phyloP scores from a whole-genome alignment of 2,329 filamentous ascomycete genomes.

The Colletotrichum ledebouriae region DNA sequence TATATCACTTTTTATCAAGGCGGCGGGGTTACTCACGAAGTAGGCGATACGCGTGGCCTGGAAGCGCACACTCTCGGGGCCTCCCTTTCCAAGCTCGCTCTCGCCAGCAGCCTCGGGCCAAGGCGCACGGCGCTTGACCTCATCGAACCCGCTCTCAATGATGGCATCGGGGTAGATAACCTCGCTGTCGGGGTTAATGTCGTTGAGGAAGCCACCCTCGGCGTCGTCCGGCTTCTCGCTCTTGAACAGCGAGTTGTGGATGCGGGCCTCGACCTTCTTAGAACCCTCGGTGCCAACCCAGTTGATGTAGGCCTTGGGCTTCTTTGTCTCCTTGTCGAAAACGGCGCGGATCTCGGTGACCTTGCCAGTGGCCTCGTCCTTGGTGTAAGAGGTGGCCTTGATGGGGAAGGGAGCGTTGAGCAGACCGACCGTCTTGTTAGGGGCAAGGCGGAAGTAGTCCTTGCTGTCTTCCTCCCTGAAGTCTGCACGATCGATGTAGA shows the following conservation, averaged over 20 bases:
- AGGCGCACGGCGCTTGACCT: constrained; percentile 79
- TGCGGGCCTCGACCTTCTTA: constrained; percentile 78
- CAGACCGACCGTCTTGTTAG: constrained; percentile 81
- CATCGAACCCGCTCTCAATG: constrained; percentile 86
- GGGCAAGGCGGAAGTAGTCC: constrained; percentile 85
- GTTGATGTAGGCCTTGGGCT: constrained; percentile 88
- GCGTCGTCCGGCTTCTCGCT: constrained; percentile 84
- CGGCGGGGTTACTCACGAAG: constrained; percentile 66
- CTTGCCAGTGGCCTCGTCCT: constrained; percentile 73
- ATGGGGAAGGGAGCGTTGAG: constrained; percentile 80
- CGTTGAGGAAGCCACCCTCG: constrained; percentile 83
- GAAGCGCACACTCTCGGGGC: constrained; percentile 85
- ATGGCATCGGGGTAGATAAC: constrained; percentile 82
- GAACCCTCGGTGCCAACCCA: constrained; percentile 82
- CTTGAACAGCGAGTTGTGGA: constrained; percentile 88
- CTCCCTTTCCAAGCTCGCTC: constrained; percentile 70
- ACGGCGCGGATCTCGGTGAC: constrained; percentile 74
- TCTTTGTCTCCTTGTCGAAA: constrained; percentile 78
- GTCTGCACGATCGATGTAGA: constrained; percentile 88
- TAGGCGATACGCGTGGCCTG: constrained; percentile 92
- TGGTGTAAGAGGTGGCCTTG: constrained; percentile 77
- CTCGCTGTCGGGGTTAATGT: constrained; percentile 88
- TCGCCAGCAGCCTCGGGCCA: constrained; percentile 87
- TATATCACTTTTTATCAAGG: neutral
- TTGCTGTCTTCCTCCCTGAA: constrained; percentile 81